Percentiles rank a stretch among this genome's conserved stretches.
Conservation (phyloP, 495 filamentous ascomycete genomes). For the Podospora pseudocomata region DNA sequence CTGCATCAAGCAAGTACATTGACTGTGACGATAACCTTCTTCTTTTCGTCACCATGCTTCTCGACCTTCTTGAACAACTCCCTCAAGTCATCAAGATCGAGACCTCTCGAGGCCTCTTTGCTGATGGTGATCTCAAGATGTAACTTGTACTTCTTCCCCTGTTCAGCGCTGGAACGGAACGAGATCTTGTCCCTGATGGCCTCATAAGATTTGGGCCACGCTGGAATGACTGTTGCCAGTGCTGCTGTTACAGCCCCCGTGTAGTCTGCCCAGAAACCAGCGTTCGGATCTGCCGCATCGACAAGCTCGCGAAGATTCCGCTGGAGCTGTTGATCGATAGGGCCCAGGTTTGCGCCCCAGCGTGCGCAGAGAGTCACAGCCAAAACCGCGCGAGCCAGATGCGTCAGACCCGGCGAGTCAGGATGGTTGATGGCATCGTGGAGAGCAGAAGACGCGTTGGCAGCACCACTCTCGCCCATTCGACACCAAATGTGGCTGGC, state of each 20-base stretch:
- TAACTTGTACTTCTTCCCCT: constrained; percentile 30
- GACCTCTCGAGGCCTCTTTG: constrained; percentile 18
- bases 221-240: constrained; percentile 34
- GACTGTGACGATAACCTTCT: constrained; percentile 28
- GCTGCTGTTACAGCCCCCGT: constrained; percentile 38
- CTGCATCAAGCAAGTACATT: constrained; percentile 9
- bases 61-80: constrained; percentile 32
- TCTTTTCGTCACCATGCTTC: constrained; percentile 26
- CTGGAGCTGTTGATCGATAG: constrained; percentile 43
- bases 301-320: constrained; percentile 38
- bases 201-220: constrained; percentile 25
- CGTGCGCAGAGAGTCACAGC: constrained; percentile 71
- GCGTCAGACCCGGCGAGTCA: constrained; percentile 67
- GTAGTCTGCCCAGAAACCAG: constrained; percentile 45
- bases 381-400: constrained; percentile 65
- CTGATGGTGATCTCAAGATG: constrained; percentile 32
- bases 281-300: constrained; percentile 30
- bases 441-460: constrained; percentile 65
- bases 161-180: constrained; percentile 29
- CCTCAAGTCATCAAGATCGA: constrained; percentile 28
- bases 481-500: constrained; percentile 45
- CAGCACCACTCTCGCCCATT: constrained; percentile 40
- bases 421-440: constrained; percentile 68
- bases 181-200: constrained; percentile 28
- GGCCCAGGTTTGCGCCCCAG: constrained; percentile 64